phyloP scores from a whole-genome alignment of 192 early-diverging fungal genomes.

The Rhizoclosmatium globosum region DNA sequence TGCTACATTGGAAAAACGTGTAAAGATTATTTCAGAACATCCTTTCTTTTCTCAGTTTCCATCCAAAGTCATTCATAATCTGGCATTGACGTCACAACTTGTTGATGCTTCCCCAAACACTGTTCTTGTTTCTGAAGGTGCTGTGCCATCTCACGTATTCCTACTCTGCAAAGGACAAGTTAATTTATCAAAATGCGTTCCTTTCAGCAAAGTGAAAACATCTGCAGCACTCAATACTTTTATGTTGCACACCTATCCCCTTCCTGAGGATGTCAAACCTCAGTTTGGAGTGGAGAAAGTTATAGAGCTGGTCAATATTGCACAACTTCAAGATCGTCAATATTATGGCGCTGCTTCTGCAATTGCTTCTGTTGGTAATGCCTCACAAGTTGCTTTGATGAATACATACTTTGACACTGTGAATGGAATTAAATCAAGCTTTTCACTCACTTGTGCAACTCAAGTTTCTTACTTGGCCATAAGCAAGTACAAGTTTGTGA shows the following conservation, averaged over 20 bases:
- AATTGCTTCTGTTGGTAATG: conserved; percentile 1
- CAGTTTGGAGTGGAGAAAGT: not conserved
- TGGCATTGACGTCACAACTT: not conserved
- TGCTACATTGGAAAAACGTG: not conserved
- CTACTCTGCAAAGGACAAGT: conserved; percentile 10
- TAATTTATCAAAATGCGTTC: not conserved
- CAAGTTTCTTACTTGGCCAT: conserved; percentile 10
- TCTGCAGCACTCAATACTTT: not conserved
- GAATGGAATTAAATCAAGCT: not conserved
- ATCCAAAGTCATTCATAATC: not conserved
- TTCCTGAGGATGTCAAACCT: not conserved
- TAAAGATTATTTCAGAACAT: not conserved
- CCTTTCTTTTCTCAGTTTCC: not conserved
- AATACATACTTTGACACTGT: not conserved
- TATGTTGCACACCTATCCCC: conserved; percentile 10
- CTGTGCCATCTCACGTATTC: not conserved
- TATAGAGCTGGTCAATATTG: not conserved
- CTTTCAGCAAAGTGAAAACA: conserved; percentile 7
- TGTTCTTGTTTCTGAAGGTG: conserved; percentile 11
- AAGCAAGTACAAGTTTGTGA: conserved; percentile 4
- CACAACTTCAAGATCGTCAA: not conserved
- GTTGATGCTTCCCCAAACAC: conserved; percentile 6
- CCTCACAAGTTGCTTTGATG: conserved; percentile 9
- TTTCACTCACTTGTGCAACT: not conserved
- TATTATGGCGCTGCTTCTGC: conserved; percentile 4